These are phyloP conservation scores for Tephrocybe sp. DNA, from an alignment of 768 basidiomycete genomes.

Conservation along the genomic window DNA sequence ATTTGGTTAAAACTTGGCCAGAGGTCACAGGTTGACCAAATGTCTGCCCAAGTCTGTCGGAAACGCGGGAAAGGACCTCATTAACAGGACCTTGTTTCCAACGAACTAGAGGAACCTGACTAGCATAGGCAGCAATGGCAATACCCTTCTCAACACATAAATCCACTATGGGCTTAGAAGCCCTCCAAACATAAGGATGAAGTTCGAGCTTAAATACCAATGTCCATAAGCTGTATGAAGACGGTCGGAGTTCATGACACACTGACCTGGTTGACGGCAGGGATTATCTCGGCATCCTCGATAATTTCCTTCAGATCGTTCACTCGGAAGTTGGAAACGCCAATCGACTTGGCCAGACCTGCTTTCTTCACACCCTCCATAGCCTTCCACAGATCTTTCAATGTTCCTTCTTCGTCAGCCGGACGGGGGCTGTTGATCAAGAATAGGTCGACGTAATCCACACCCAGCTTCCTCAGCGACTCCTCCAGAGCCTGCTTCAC, in stretches of 20 bases:
- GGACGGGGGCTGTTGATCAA: slow-evolving; percentile 54
- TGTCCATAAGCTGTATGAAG: background rate
- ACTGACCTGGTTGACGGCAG: slow-evolving; percentile 70
- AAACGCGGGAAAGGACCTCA: slow-evolving; percentile 48
- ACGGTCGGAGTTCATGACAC: background rate
- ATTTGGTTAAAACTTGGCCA: slow-evolving; percentile 68
- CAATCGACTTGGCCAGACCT: slow-evolving; percentile 56
- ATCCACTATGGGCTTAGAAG: slow-evolving; percentile 54
- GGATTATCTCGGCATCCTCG: slow-evolving; percentile 49
- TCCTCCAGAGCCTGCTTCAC: slow-evolving; percentile 48
- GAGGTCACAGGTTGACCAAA: slow-evolving; percentile 43
- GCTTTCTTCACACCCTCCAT: slow-evolving; percentile 57
- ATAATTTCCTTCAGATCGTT: slow-evolving; percentile 53
- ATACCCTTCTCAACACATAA: slow-evolving; percentile 58
- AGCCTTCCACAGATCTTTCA: slow-evolving; percentile 56
- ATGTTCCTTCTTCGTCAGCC: slow-evolving; percentile 33
- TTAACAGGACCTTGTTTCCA: slow-evolving; percentile 60
- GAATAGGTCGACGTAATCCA: slow-evolving; percentile 63
- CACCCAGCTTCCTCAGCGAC: slow-evolving; percentile 53
- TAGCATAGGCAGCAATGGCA: slow-evolving; percentile 66
- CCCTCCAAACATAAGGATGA: slow-evolving; percentile 71
- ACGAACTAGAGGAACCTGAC: slow-evolving; percentile 45
- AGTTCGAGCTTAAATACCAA: slow-evolving; percentile 52
- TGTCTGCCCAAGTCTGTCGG: slow-evolving; percentile 47
- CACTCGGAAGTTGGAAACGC: slow-evolving; percentile 68